phyloP scores from a whole-genome alignment of 805 yeast genomes.

The Kodamaea nitidulidarum region DNA sequence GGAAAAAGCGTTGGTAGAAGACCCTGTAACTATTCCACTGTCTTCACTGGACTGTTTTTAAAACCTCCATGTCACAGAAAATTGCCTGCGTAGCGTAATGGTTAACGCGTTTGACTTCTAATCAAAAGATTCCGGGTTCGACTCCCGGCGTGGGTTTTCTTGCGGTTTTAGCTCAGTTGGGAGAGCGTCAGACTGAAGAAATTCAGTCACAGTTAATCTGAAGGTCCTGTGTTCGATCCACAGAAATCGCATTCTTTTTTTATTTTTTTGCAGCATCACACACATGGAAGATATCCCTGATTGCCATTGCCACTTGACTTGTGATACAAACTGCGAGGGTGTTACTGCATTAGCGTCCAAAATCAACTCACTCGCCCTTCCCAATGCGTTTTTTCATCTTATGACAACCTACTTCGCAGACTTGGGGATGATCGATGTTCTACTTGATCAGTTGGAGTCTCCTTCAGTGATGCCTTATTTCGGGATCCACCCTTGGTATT shows the following conservation, averaged over 20 bases:
- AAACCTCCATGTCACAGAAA: neutral
- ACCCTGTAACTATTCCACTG: too few relatives aligned
- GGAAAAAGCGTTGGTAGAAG: too few relatives aligned
- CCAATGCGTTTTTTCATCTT: slow-evolving; percentile 21
- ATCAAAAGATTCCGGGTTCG: too few relatives aligned
- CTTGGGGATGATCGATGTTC: slow-evolving; percentile 21
- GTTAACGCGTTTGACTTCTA: slow-evolving; percentile 23
- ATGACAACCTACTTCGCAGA: slow-evolving; percentile 40
- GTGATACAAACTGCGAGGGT: slow-evolving; percentile 10
- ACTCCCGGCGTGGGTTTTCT: too few relatives aligned
- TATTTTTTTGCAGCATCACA: too few relatives aligned
- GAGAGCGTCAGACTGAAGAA: slow-evolving; percentile 38
- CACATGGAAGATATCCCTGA: slow-evolving; percentile 16
- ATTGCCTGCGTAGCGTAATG: slow-evolving; percentile 19
- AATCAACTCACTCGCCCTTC: slow-evolving; percentile 7
- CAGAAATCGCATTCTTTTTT: slow-evolving; percentile 52
- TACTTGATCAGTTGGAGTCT: slow-evolving; percentile 12
- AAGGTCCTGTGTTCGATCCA: slow-evolving; percentile 90
- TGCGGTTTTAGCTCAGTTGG: slow-evolving; percentile 37
- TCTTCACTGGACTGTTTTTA: too few relatives aligned
- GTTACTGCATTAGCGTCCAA: slow-evolving; percentile 10
- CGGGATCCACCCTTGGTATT: slow-evolving; percentile 93
- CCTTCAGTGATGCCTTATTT: slow-evolving; percentile 41
- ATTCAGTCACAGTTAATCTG: slow-evolving; percentile 41
- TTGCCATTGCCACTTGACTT: slow-evolving; percentile 36